Evolutionary conservation across 140 eudicot genomes (phyloP).

Genomic region (Ambrosia hybrid): DNA sequence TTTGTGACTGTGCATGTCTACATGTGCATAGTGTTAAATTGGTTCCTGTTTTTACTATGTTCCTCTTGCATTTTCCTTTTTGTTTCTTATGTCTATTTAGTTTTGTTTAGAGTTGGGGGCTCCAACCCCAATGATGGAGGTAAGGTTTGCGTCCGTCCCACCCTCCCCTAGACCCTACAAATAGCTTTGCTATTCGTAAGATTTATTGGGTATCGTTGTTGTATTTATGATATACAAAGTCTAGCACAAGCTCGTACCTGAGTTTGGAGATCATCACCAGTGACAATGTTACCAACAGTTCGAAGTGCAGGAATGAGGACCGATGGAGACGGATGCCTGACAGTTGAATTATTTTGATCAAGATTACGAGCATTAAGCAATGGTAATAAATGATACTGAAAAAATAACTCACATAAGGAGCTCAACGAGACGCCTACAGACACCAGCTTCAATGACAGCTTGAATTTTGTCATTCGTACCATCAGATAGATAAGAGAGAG

Average conservation of each 20-base stretch:
- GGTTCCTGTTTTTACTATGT: too few species aligned
- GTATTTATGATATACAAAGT: neutral
- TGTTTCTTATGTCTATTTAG: too few species aligned
- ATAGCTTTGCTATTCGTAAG: too few species aligned
- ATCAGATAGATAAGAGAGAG: conserved; percentile 88
- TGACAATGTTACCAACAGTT: conserved; percentile 91
- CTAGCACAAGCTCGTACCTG: conserved; percentile 51
- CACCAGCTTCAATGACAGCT: conserved; percentile 90
- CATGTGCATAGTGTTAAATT: too few species aligned
- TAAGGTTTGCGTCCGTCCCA: too few species aligned
- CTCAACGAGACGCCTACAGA: conserved; percentile 83
- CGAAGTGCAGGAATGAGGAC: conserved; percentile 97
- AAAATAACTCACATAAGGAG: conserved; percentile 70
- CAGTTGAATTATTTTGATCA: neutral
- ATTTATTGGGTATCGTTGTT: too few species aligned
- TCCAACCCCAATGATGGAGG: too few species aligned
- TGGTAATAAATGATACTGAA: neutral
- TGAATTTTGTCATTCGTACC: conserved; percentile 94
- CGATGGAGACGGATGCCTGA: conserved; percentile 91
- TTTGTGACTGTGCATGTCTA: too few species aligned
- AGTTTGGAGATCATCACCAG: conserved; percentile 94
- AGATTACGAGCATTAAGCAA: neutral
- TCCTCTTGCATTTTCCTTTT: too few species aligned
- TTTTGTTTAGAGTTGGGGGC: too few species aligned
- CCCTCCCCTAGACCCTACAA: too few species aligned